Evolutionary conservation across 148 eudicot species (phyloP), one percentile per base, ranked within the genome.

Genomic region (Vaccinium myrtillus): DNA sequence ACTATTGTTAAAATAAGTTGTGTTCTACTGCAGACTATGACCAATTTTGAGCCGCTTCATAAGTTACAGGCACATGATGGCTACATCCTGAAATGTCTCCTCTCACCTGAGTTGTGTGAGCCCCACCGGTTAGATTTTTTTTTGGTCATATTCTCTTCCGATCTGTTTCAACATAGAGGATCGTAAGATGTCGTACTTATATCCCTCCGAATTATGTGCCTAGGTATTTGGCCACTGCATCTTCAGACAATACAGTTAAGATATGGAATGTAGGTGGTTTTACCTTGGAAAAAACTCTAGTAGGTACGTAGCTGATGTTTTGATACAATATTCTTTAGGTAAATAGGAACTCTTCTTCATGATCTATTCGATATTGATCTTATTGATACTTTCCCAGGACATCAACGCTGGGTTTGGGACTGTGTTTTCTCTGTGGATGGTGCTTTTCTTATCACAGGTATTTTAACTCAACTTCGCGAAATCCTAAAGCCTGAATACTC

Each of bases 331-430:
- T 49, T 49, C 15, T 5, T 21, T 3, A 7, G 8, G 25, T 25
- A 43, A 10, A 18, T n/a, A 79, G 67, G 39, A 8, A 80, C 51
- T 79, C 65, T 79, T 79, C 46, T 27, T 79, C 65, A 79, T 54
- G 25, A 25, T 16, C 80, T 53, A 14, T 18, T 59, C 51, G 54
- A 63, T 82, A 25, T 46, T 82, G 49, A 53, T 53, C 79, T 53
- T 76, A 75, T 79, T 77, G 83, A 39, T 87, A 10, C 77, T 70
- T 88, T 69, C 39, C 61, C 92, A 97, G 99, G 99, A 70, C 99
- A 97, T 87, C 92, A 93, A 50, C 94, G 99, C 10, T 97, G 99
- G 99, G 99, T 97, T 27, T 95, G 99, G 98, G 99, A 97, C 85
- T 97, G 98, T 84, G 98, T 94, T 59, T 95, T 94, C 88, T 97